Conservation (phyloP, 257 asterid genomes). For the Penstemon barbatus region DNA sequence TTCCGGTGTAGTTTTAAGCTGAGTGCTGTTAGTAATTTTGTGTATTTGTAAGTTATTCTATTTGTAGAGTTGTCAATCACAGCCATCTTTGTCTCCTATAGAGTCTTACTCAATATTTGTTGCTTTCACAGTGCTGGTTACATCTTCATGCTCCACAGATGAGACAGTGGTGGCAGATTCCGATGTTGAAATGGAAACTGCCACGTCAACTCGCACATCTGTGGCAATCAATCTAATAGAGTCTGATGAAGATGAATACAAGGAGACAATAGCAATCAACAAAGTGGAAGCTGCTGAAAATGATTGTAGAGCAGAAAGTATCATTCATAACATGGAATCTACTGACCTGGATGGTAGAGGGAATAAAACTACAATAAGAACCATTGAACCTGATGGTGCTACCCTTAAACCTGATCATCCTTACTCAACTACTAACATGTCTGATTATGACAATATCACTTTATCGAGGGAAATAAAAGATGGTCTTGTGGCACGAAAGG, state of each 20-base stretch:
- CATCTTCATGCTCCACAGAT: conserved; percentile 95
- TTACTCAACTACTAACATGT: conserved; percentile 26
- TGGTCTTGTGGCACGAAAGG: conserved; percentile 36
- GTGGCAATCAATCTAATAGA: conserved; percentile 37
- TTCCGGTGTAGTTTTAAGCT: too few species aligned
- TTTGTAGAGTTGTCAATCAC: too few species aligned
- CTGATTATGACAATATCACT: conserved; percentile 25
- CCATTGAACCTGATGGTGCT: conserved; percentile 33
- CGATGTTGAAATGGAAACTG: conserved; percentile 78
- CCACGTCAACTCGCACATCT: conserved; percentile 49
- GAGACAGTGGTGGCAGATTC: conserved; percentile 98
- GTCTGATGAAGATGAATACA: conserved; percentile 50
- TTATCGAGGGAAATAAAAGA: conserved; percentile 39
- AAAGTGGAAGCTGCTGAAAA: conserved; percentile 35
- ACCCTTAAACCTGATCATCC: conserved; percentile 30
- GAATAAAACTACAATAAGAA: conserved; percentile 28
- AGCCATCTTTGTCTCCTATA: too few species aligned
- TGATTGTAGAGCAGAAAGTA: conserved; percentile 33
- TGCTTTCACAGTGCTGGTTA: conserved; percentile 61
- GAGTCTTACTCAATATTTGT: too few species aligned
- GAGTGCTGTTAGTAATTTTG: too few species aligned
- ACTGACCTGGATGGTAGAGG: conserved; percentile 38
- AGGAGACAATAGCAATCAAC: conserved; percentile 32
- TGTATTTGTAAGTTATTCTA: too few species aligned
- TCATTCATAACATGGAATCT: conserved; percentile 39